A percentile compares a stretch with the other conserved stretches of the same genome.
These are phyloP conservation scores for Acanthamoeba castellanii DNA, from an alignment of 208 protist genomes.

Conservation along the genomic window DNA sequence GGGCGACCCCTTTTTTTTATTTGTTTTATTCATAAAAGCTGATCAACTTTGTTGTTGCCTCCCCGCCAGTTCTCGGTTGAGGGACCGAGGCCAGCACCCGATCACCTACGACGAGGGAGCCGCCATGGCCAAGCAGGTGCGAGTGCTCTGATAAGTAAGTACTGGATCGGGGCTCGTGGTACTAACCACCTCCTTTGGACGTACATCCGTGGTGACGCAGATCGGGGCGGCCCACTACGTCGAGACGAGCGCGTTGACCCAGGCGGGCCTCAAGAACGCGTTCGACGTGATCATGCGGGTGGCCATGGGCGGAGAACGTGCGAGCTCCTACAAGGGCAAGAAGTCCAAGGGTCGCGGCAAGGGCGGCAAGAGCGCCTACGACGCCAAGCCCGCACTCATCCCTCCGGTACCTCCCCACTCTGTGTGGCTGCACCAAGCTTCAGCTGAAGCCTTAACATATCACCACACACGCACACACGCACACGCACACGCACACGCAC, in stretches of 20 bases:
- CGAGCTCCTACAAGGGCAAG: neutral
- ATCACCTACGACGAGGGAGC: conserved; percentile 14
- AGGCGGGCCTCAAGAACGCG: conserved; percentile 89
- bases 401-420: neutral
- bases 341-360: neutral
- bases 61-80: neutral
- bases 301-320: neutral
- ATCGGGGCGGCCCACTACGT: conserved; percentile 92
- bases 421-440: neutral
- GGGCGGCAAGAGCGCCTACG: neutral
- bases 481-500: no score
- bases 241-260: conserved; percentile 94
- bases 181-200: neutral
- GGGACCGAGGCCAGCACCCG: neutral
- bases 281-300: conserved; percentile 7
- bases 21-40: neutral
- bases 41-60: neutral
- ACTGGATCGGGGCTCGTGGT: neutral
- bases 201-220: neutral
- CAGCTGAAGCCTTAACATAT: no score
- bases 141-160: neutral
- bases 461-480: neutral
- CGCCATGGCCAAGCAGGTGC: conserved; percentile 40
- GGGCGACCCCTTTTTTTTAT: neutral
- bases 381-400: neutral